These are phyloP conservation scores for Colletotrichum horii DNA, from an alignment of 2,329 filamentous ascomycete genomes.

Conservation along the genomic window DNA sequence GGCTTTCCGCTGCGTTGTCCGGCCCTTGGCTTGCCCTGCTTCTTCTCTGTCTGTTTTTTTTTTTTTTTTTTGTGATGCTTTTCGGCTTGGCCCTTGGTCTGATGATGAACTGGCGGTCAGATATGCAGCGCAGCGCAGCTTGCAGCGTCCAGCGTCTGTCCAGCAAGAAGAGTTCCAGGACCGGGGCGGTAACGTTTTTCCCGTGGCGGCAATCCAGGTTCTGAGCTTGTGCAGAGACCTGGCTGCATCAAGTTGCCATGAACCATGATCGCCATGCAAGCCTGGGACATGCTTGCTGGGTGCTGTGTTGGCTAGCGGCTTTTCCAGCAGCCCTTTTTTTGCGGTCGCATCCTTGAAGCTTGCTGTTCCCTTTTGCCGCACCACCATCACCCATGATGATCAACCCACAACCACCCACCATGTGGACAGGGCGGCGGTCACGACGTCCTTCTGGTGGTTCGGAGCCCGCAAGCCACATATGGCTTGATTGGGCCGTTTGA, in stretches of 20 bases:
- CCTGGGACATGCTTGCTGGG: conserved; percentile 19
- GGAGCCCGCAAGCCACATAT: conserved; percentile 7
- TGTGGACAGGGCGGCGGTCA: background rate
- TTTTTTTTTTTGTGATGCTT: background rate
- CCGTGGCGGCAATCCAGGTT: conserved; percentile 27
- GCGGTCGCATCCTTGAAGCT: background rate
- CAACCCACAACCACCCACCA: background rate
- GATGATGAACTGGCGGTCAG: conserved; percentile 57
- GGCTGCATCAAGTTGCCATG: conserved; percentile 38
- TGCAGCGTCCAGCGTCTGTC: conserved; percentile 24
- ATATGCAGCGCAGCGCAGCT: conserved; percentile 32
- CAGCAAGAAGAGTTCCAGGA: conserved; percentile 23
- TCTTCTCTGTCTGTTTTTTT: background rate
- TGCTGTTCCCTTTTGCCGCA: conserved; percentile 3
- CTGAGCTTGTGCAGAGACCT: conserved; percentile 26
- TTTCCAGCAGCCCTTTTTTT: conserved; percentile 1
- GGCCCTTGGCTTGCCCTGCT: background rate
- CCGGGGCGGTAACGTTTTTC: conserved; percentile 27
- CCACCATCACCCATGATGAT: conserved; percentile 2
- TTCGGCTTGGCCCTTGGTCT: conserved; percentile 20
- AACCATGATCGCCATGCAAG: conserved; percentile 42
- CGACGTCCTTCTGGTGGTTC: background rate
- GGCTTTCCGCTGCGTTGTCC: background rate
- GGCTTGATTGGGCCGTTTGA: background rate
- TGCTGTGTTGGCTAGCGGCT: conserved; percentile 21